A percentile compares a stretch with the other conserved stretches of the same genome.
phyloP scores from a whole-genome alignment of 163 green algal species.

The Scenedesmus sp. region DNA sequence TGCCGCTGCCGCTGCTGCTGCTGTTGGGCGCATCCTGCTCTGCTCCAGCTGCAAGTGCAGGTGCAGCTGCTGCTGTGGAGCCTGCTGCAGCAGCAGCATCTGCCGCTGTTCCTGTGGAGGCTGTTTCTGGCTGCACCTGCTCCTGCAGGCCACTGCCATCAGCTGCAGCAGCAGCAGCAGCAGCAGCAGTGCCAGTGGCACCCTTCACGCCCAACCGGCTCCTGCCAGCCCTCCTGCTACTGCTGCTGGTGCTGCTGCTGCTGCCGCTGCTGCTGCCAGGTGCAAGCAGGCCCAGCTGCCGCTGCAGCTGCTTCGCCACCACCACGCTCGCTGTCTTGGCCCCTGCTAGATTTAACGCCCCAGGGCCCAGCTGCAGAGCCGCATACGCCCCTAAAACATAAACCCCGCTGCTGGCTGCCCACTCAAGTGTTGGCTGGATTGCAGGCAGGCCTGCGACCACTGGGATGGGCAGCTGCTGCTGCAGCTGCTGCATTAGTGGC shows the following conservation, averaged over 20 bases:
- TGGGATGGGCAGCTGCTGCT: slow-evolving; percentile 19
- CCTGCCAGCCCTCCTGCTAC: not conserved
- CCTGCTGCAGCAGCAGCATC: no score
- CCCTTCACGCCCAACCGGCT: not conserved
- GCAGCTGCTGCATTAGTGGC: slow-evolving; percentile 43
- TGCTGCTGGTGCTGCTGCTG: not conserved
- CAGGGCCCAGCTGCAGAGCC: slow-evolving; percentile 49
- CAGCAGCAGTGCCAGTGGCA: not conserved
- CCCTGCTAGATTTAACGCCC: slow-evolving; percentile 48
- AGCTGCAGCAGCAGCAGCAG: not conserved
- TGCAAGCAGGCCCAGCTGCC: not conserved
- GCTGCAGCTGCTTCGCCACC: not conserved
- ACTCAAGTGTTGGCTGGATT: slow-evolving; percentile 33
- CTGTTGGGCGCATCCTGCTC: not conserved
- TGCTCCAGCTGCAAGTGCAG: not conserved
- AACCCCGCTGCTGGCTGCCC: slow-evolving; percentile 22
- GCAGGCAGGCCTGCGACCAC: slow-evolving; percentile 20
- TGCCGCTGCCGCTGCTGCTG: not conserved
- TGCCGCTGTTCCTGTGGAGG: not conserved
- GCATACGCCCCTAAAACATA: slow-evolving; percentile 56
- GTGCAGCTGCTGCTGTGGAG: no score
- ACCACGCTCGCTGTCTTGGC: slow-evolving; percentile 38
- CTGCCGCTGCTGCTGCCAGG: not conserved
- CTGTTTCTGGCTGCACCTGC: not conserved
- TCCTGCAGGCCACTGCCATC: not conserved